phyloP scores from a whole-genome alignment of 352 stramenopile genomes.

The Globisporangium paroecandrum region DNA sequence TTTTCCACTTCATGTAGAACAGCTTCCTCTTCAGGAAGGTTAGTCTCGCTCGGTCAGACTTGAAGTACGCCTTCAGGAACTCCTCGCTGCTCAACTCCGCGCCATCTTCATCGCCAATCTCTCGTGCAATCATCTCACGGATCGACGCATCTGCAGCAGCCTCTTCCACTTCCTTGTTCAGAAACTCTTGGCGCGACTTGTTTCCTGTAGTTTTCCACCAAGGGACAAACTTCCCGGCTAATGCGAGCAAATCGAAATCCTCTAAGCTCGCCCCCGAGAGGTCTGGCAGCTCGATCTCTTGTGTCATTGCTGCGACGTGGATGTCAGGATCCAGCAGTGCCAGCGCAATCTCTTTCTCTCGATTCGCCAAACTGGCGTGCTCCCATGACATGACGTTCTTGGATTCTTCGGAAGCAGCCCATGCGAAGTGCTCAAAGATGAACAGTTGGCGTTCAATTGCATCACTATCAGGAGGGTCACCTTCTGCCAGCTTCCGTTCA shows the following conservation, averaged over 20 bases:
- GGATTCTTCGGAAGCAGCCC: constrained; percentile 21
- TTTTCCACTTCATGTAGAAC: constrained; percentile 38
- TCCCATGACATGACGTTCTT: constrained; percentile 42
- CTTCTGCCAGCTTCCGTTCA: constrained; percentile 31
- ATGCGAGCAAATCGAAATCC: constrained; percentile 40
- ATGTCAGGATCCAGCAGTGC: constrained; percentile 53
- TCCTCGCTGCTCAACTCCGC: constrained; percentile 18
- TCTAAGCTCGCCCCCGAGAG: constrained; percentile 34
- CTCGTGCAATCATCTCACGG: constrained; percentile 30
- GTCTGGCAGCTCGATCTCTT: constrained; percentile 58
- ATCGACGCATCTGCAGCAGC: constrained; percentile 36
- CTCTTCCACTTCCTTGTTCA: constrained; percentile 45
- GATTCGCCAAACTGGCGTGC: constrained; percentile 30
- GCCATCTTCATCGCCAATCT: constrained; percentile 14
- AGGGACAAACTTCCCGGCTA: constrained; percentile 45
- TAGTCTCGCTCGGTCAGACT: constrained; percentile 30
- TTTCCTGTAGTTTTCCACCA: constrained; percentile 57
- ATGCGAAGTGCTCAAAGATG: constrained; percentile 54
- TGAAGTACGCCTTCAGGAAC: constrained; percentile 52
- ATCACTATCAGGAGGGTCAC: background rate
- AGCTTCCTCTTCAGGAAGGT: constrained; percentile 55
- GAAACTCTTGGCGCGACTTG: constrained; percentile 46
- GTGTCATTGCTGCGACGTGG: constrained; percentile 54
- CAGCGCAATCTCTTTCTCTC: constrained; percentile 47
- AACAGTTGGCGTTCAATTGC: constrained; percentile 23